A percentile compares a stretch with the other conserved stretches of the same genome.
Evolutionary conservation across 1,284 basidiomycete species (phyloP).

Genomic region (Rhodotorula sp.): DNA sequence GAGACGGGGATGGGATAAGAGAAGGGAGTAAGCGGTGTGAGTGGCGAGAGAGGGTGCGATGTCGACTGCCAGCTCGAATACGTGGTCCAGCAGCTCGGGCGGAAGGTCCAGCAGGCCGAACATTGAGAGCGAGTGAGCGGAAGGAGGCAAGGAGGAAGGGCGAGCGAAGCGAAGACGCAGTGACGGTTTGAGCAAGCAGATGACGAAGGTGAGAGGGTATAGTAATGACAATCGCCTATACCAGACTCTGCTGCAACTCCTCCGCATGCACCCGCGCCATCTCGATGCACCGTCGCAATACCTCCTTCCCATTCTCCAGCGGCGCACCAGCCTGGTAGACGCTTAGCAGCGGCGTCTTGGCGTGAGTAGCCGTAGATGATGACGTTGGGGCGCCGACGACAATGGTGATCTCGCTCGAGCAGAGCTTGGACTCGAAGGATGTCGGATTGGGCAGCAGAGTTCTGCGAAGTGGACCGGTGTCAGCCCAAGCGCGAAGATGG

Average conservation of each 20-base stretch:
- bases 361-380: neutral
- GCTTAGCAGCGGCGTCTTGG: conserved; percentile 18
- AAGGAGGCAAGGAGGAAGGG: neutral
- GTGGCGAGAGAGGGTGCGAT: neutral
- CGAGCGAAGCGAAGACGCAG: neutral
- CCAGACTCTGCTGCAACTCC: conserved; percentile 12
- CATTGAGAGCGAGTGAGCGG: neutral
- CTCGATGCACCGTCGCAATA: conserved; percentile 28
- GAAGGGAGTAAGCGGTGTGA: neutral
- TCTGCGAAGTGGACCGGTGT: conserved; percentile 1
- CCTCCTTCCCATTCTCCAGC: conserved; percentile 9
- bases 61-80: neutral
- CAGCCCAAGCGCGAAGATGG: neutral
- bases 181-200: neutral
- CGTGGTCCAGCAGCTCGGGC: conserved; percentile 5
- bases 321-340: conserved; percentile 38
- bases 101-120: conserved; percentile 5
- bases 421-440: conserved; percentile 33
- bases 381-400: conserved; percentile 13
- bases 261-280: conserved; percentile 25
- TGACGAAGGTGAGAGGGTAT: too few relatives aligned
- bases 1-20: neutral
- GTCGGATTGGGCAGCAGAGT: conserved; percentile 36
- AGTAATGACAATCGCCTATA: neutral
- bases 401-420: conserved; percentile 34